These are phyloP conservation scores for Kurtzmaniella quercitrusa DNA, from an alignment of 1,139 yeast genomes.

Conservation along the genomic window DNA sequence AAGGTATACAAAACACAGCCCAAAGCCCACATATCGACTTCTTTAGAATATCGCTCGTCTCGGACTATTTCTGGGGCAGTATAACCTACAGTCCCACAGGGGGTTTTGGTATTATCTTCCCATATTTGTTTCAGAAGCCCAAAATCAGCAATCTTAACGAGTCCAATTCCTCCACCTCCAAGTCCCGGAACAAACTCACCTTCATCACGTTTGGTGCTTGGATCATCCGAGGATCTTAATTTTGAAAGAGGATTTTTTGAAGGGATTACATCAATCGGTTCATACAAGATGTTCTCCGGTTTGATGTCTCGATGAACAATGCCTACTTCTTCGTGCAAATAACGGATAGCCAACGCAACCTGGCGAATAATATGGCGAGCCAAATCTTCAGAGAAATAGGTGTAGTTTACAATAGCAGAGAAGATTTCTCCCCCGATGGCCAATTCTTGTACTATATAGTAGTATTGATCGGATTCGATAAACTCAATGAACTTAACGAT, in stretches of 20 bases:
- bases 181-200: constrained; percentile 44
- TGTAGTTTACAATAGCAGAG: constrained; percentile 51
- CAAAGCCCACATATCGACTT: constrained; percentile 63
- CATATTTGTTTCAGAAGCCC: constrained; percentile 56
- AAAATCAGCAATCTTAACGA: constrained; percentile 53
- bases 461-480: constrained; percentile 44
- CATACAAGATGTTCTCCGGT: constrained; percentile 49
- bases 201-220: constrained; percentile 46
- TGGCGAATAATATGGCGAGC: constrained; percentile 50
- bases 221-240: constrained; percentile 44
- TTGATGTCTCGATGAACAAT: constrained; percentile 56
- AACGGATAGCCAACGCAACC: constrained; percentile 46
- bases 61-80: constrained; percentile 61
- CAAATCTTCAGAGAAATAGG: constrained; percentile 52
- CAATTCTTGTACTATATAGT: constrained; percentile 52
- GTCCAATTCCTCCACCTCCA: constrained; percentile 52
- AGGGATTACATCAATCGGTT: constrained; percentile 59
- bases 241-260: constrained; percentile 33
- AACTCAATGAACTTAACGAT: constrained; percentile 46
- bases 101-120: constrained; percentile 57
- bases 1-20: constrained; percentile 60
- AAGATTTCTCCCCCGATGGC: constrained; percentile 56
- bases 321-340: constrained; percentile 53
- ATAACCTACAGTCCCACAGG: constrained; percentile 63
- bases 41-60: constrained; percentile 55